Base-by-base conservation (phyloP, 2,329 filamentous ascomycete genomes). In the Arthrobotrys sphaeroides region DNA sequence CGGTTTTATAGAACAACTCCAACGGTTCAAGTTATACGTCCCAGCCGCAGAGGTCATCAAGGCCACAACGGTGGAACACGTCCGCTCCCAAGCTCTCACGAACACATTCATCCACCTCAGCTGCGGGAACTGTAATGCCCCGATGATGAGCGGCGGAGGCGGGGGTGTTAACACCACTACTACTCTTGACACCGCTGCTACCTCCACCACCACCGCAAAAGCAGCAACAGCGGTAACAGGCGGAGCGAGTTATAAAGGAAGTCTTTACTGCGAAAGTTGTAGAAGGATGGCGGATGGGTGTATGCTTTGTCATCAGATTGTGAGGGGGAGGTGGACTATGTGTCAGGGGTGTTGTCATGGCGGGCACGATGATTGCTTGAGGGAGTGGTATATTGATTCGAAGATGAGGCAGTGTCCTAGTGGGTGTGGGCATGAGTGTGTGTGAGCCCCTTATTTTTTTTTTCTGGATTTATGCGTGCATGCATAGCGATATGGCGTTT, bases 281-380 rank as follows among this genome's bases (percentile, higher is more conserved):
- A 59, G 61, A 40, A 53, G 59, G 22, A 62, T 78, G 60, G 67
- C 77, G 42, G 78, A 79, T 36, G 78, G 78, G 36, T 79, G 78
- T 26, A 77, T 79, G 28, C 76, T 79, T 62, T 79, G 78, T 24
- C 68, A 77, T 49, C 77, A 77, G 26, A 76, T 74, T 5, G 78
- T 79, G 40, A 77, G 77, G 43, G 77, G 77, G 20, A 75, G 77
- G 33, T 79, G 78, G 78, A 77, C 76, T 24, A 78, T 79, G 78
- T 79, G 78, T 31, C 78, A 78, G 77, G 77, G 77, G 33, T 78
- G 77, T 43, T 78, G 31, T 45, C 78, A 79, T 42, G 78, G 78
- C 5, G 78, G 78, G 16, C 78, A 79, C 45, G 78, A 78, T 33
- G 57, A 28, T 5, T 79, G 78, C 55, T 64, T 79, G 13, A 57